Conservation (phyloP, 805 yeast species). For the Jamesozyma jinghongensis region DNA sequence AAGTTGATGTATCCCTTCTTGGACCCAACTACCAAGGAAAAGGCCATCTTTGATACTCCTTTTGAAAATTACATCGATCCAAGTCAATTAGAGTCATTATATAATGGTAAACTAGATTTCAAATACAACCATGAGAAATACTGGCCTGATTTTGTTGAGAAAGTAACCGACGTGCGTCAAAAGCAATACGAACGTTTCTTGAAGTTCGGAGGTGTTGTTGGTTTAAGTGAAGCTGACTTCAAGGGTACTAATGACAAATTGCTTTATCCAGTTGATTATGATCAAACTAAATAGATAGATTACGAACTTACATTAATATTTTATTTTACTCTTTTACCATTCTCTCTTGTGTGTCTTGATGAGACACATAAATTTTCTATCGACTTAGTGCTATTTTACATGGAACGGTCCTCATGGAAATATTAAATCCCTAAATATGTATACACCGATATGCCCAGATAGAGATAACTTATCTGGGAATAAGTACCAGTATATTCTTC, state of each 20-base stretch:
- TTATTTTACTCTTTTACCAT: too few species aligned
- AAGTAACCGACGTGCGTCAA: conserved; percentile 33
- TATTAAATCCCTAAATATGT: too few species aligned
- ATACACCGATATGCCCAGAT: too few species aligned
- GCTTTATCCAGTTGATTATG: conserved; percentile 18
- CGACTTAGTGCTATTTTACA: too few species aligned
- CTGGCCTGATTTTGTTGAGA: conserved; percentile 42
- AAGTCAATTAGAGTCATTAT: conserved; percentile 42
- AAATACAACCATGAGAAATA: conserved; percentile 44
- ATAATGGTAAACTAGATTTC: conserved; percentile 40
- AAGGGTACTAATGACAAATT: conserved; percentile 29
- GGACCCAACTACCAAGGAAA: conserved; percentile 50
- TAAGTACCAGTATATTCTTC: too few species aligned
- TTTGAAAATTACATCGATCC: conserved; percentile 46
- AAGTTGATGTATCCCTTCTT: conserved; percentile 49
- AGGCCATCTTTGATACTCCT: conserved; percentile 49
- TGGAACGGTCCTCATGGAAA: too few species aligned
- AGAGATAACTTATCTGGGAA: too few species aligned
- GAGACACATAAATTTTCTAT: too few species aligned
- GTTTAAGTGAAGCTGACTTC: conserved; percentile 47
- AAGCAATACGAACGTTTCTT: conserved; percentile 32
- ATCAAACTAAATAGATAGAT: background rate
- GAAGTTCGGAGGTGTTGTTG: conserved; percentile 40
- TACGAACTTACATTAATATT: too few species aligned
- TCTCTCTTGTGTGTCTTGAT: too few species aligned